Evolutionary conservation across 495 filamentous ascomycete genomes (phyloP), one percentile per base, ranked within the genome.

Genomic region (Annulohypoxylon bovei): DNA sequence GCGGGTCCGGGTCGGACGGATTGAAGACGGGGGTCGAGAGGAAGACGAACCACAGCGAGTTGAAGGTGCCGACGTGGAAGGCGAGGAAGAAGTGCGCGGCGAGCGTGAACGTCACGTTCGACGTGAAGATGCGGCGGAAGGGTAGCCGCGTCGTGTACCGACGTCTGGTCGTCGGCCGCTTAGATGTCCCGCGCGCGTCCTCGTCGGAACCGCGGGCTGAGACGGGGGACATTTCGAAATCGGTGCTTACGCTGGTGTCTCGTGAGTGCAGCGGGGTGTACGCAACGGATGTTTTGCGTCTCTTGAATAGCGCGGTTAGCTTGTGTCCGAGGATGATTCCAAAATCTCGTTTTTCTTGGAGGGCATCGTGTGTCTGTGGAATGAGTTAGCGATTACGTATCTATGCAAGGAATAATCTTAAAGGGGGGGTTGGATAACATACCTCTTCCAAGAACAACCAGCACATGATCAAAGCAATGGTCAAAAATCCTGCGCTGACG

Each of bases 1-100:
- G 63, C 16, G 77, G 71, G 23, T 72, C 42, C 11, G 74, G 65
- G n/a, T 79, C 62, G 8, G 69, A 42, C 1, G 79, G 80, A 65
- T 91, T 84, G 68, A 89, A 89, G 33, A 92, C 91, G 0, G 92
- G 90, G 0, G 92, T 92, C 0, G 91, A 93, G 63, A 97, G 89
- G 83, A 94, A 95, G 62, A 93, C 85, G 65, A 92, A 91, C 92
- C 91, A 95, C 47, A 95, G 85, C 53, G 89, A 91, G 78, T 92
- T 92, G 84, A 94, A 95, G 44, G 92, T 92, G 65, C 90, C 91
- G 77, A 94, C 85, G 72, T 94, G 91, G 73, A 91, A 88, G 39
- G 90, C 88, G 59, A 95, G 84, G 67, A 93, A 84, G 46, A 86
- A 90, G 76, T 91, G 89, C 1, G 90, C 85, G 11, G 88, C 47